A percentile compares a stretch with the other conserved stretches of the same genome.
Conservation (phyloP, 2,329 filamentous ascomycete genomes). For the Ceratocystiopsis sp. region DNA sequence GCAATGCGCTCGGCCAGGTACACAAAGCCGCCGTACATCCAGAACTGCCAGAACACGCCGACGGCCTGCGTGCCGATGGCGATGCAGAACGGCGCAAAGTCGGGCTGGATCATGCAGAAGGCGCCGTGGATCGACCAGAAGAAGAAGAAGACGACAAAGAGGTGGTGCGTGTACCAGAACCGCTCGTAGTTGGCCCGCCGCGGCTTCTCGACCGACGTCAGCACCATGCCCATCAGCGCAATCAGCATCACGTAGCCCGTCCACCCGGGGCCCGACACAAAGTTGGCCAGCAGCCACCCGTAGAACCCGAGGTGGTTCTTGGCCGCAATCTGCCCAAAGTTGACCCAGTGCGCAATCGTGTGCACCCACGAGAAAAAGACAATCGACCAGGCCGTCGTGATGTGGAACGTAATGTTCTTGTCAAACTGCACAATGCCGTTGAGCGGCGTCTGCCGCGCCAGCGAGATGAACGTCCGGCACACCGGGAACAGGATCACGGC, state of each 20-base stretch:
- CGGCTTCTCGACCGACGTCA: constrained; percentile 62
- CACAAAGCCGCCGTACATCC: constrained; percentile 65
- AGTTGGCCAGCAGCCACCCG: constrained; percentile 61
- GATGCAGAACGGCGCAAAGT: constrained; percentile 62
- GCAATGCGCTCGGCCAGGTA: constrained; percentile 68
- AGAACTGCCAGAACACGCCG: constrained; percentile 80
- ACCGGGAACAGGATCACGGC: constrained; percentile 67
- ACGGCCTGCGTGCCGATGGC: constrained; percentile 46
- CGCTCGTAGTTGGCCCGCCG: constrained; percentile 71
- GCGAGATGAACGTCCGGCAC: constrained; percentile 68
- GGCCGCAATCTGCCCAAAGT: constrained; percentile 59
- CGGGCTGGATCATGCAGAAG: constrained; percentile 81
- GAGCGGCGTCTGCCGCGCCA: constrained; percentile 61
- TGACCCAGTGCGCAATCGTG: constrained; percentile 76
- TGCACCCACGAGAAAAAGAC: constrained; percentile 80
- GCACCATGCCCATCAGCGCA: constrained; percentile 59
- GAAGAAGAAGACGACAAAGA: constrained; percentile 76
- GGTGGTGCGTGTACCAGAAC: constrained; percentile 82
- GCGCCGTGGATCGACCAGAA: constrained; percentile 84
- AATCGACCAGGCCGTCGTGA: constrained; percentile 70
- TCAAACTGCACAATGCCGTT: constrained; percentile 80
- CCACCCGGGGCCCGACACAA: constrained; percentile 69
- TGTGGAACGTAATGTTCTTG: constrained; percentile 83
- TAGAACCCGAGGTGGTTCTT: constrained; percentile 63
- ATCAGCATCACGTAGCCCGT: constrained; percentile 73